Evolutionary conservation across 169 alveolate genomes (phyloP), one percentile per base, ranked within the genome.

Genomic region (Plasmodium coatneyi): DNA sequence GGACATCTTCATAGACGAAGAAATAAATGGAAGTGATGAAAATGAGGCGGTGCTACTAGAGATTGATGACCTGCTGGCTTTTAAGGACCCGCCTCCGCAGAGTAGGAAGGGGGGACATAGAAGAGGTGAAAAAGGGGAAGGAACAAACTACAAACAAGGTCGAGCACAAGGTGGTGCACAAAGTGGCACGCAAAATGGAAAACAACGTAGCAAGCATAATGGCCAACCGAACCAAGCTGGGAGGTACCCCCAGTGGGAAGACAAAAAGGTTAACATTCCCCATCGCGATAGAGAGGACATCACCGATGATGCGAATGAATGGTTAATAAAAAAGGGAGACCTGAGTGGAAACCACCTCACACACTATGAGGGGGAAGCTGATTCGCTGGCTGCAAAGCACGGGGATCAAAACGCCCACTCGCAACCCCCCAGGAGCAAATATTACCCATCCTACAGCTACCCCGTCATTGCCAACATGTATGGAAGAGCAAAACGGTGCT

Each of bases 1-100:
- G 94, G 94, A 89, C 66, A 70, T 22, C 81, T 89, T 89, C 54
- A 89, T 89, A 78, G 89, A 89, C 41, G 86, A 89, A n/a, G 94
- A 89, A 41, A 25, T 89, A 89, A 89, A 78, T 56, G 46, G 82
- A 12, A 22, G 82, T 46, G 90, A 79, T 43, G 94, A 89, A 80
- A 89, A 89, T 46, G 94, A 89, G 71, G 90, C 94, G 1, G 70
- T 89, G 19, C 46, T 89, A 30, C 49, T 89, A 56, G 90, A 89
- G 36, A 79, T 89, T 28, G 25, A 56, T 5, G 94, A 89, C 7
- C 30, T 89, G 66, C 6, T 89, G 46, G 14, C 39, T 34, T 39
- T 60, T 34, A 74, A 74, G 39, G 9, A 74, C 16, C 12, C 46
- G 0, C 54, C 22, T n/a, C 46, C 25, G 30, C n/a, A 46, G 10